phyloP scores from a whole-genome alignment of 441 rosid genomes.

The Manihot esculenta region DNA sequence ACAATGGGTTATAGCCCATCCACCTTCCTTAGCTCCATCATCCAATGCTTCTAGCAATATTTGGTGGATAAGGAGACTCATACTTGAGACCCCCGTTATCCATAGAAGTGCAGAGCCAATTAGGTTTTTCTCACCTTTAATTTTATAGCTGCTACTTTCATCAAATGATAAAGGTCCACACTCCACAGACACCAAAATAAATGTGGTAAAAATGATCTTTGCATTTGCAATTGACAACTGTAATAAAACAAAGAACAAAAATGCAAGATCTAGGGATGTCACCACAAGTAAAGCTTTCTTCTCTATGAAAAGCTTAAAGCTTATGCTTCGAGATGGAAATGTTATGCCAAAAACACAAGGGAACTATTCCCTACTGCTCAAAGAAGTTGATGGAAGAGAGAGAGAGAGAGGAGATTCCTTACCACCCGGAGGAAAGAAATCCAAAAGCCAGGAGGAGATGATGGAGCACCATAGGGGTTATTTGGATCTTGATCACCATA shows the following conservation, averaged over 20 bases:
- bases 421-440: no score
- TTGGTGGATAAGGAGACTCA: no score
- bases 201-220: background rate
- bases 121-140: background rate
- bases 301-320: background rate
- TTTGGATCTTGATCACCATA: constrained; percentile 91
- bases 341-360: background rate
- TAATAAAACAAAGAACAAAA: background rate
- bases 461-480: constrained; percentile 74
- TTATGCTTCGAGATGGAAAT: background rate
- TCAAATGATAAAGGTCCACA: background rate
- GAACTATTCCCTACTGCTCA: constrained; percentile 53
- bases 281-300: background rate
- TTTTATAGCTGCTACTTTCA: background rate
- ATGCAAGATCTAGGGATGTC: background rate
- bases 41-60: no score
- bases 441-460: constrained; percentile 97
- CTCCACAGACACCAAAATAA: background rate
- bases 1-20: no score
- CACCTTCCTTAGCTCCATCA: no score
- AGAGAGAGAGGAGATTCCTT: constrained; percentile 18
- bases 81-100: no score
- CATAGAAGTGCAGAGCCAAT: no score
- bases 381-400: constrained; percentile 23
- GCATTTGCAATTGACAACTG: background rate